phyloP scores from a whole-genome alignment of 345 rosid species.

The Stellera chamaejasme region DNA sequence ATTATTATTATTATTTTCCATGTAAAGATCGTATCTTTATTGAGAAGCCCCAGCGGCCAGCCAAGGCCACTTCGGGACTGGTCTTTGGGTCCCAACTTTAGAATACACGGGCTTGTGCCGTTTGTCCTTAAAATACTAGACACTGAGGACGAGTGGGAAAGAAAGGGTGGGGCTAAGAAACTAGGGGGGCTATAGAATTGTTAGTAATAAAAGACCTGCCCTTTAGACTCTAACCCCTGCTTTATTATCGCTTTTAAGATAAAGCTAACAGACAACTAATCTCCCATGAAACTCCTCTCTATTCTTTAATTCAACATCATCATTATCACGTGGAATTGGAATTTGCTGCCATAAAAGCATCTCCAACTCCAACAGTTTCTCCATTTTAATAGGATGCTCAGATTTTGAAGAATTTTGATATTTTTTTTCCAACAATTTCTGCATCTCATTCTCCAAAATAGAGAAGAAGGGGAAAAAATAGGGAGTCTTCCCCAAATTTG shows the following conservation, averaged over 20 bases:
- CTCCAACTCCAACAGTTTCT: too few relatives aligned
- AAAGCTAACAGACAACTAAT: constrained; percentile 17
- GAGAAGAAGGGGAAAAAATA: too few relatives aligned
- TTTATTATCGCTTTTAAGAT: constrained; percentile 5
- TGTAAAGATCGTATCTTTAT: too few relatives aligned
- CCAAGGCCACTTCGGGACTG: constrained; percentile 23
- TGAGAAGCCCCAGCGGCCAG: constrained; percentile 21
- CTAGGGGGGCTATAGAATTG: constrained; percentile 4
- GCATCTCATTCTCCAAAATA: too few relatives aligned
- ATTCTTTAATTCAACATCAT: constrained; percentile 14
- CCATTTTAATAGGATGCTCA: too few relatives aligned
- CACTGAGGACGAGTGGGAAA: constrained; percentile 18
- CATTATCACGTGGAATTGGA: background rate
- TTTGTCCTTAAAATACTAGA: constrained; percentile 48
- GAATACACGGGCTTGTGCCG: constrained; percentile 46
- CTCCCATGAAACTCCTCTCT: constrained; percentile 9
- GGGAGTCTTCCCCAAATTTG: too few relatives aligned
- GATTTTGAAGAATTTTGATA: too few relatives aligned
- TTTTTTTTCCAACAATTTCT: too few relatives aligned
- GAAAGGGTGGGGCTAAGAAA: background rate
- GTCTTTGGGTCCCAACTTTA: constrained; percentile 35
- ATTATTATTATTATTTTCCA: too few relatives aligned
- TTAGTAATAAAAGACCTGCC: constrained; percentile 22
- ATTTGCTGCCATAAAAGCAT: background rate
- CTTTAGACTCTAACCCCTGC: constrained; percentile 21